A percentile compares a stretch with the other conserved stretches of the same genome.
Conservation (phyloP, 2,329 filamentous ascomycete genomes). For the Trichoderma atrobrunneum region DNA sequence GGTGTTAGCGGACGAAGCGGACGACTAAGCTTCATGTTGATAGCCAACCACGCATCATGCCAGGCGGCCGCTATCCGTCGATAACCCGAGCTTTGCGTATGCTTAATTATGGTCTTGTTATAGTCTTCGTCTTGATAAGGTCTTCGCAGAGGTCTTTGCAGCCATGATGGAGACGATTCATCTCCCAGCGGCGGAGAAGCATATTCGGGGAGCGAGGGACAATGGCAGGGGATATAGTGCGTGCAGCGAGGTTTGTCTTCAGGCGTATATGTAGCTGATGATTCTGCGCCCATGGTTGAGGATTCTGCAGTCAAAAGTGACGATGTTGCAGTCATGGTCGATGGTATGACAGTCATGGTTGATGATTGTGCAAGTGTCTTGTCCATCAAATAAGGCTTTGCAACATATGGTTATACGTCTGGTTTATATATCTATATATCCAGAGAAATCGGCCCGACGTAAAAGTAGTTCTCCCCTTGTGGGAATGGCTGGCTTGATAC, state of each 20-base stretch:
- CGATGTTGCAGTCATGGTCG: neutral
- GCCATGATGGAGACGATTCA: conserved; percentile 3
- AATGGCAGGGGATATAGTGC: conserved; percentile 13
- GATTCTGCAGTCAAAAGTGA: neutral
- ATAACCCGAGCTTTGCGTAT: neutral
- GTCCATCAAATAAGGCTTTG: neutral
- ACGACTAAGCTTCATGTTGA: neutral
- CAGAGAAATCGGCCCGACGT: conserved; percentile 6
- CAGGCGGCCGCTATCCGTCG: neutral
- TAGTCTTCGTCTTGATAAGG: conserved; percentile 6
- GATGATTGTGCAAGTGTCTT: neutral
- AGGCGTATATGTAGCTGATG: neutral
- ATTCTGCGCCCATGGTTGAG: neutral
- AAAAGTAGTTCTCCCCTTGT: neutral
- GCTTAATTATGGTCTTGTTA: neutral
- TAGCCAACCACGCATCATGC: neutral
- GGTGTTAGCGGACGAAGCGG: neutral
- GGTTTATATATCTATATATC: conserved; percentile 2
- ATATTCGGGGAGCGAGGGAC: conserved; percentile 9
- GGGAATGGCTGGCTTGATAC: neutral
- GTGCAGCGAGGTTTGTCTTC: conserved; percentile 9
- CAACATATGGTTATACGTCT: neutral
- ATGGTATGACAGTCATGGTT: neutral
- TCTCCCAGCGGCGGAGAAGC: neutral
- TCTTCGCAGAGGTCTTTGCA: conserved; percentile 7